Conservation (phyloP, 1,284 basidiomycete genomes). For the Cutaneotrichosporon cyanovorans region DNA sequence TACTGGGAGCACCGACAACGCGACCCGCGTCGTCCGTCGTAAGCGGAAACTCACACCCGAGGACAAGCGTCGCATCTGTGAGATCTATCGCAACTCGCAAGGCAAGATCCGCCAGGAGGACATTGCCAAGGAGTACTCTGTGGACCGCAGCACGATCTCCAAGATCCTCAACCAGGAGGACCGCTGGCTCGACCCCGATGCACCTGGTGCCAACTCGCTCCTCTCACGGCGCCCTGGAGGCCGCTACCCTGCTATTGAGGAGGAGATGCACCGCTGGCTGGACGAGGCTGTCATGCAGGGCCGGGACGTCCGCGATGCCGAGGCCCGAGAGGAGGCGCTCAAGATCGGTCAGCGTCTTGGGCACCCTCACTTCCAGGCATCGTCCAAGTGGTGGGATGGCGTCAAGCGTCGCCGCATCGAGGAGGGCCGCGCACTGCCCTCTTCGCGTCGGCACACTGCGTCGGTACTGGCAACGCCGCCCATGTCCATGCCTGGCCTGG, state of each 20-base stretch:
- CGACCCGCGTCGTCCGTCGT: slow-evolving; percentile 10
- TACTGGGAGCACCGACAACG: neutral
- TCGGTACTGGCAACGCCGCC: slow-evolving; percentile 2
- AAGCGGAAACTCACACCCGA: slow-evolving; percentile 22
- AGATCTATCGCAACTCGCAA: slow-evolving; percentile 20
- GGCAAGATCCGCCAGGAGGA: slow-evolving; percentile 22
- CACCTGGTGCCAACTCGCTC: slow-evolving; percentile 7
- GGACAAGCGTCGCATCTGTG: slow-evolving; percentile 22
- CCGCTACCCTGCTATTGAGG: slow-evolving; percentile 21
- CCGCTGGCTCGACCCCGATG: slow-evolving; percentile 18
- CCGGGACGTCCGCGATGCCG: slow-evolving; percentile 16
- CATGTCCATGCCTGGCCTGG: slow-evolving; percentile 6
- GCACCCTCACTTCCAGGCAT: slow-evolving; percentile 20
- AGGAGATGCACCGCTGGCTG: slow-evolving; percentile 21
- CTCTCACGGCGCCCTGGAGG: slow-evolving; percentile 15
- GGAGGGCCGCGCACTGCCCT: slow-evolving; percentile 19
- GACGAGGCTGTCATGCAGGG: slow-evolving; percentile 17
- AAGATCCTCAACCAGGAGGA: slow-evolving; percentile 23
- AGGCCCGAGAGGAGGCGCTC: slow-evolving; percentile 19
- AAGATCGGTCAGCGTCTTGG: slow-evolving; percentile 16
- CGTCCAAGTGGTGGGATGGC: slow-evolving; percentile 23
- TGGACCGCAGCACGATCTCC: slow-evolving; percentile 21
- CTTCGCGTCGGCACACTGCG: slow-evolving; percentile 9
- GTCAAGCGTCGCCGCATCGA: slow-evolving; percentile 20
- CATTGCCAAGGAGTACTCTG: slow-evolving; percentile 22